phyloP scores from a whole-genome alignment of 176 grass and related monocot species.

The Oropetium thomaeum region DNA sequence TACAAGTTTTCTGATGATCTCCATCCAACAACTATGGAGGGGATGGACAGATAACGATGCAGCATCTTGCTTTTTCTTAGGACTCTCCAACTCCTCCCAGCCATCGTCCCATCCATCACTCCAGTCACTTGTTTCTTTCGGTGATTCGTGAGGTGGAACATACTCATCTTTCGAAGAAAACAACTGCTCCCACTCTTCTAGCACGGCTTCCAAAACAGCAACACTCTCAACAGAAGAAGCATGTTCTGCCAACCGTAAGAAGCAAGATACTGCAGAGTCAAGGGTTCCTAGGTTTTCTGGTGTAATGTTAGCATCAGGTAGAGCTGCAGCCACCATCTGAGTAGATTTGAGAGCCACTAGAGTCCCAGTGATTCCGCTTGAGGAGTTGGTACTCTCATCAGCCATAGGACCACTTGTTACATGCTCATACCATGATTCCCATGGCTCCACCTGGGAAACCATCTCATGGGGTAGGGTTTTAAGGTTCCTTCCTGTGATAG shows the following conservation, averaged over 20 bases:
- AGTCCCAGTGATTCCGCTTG: constrained; percentile 66
- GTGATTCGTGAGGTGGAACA: constrained; percentile 49
- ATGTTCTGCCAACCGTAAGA: constrained; percentile 69
- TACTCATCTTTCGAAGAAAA: constrained; percentile 54
- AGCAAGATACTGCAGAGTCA: constrained; percentile 81
- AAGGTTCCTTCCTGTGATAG: constrained; percentile 74
- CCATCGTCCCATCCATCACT: constrained; percentile 85
- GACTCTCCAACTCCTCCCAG: constrained; percentile 77
- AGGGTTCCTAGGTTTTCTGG: constrained; percentile 61
- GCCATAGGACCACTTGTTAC: constrained; percentile 30
- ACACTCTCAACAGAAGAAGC: constrained; percentile 53
- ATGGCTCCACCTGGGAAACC: constrained; percentile 75
- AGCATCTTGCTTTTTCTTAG: constrained; percentile 45
- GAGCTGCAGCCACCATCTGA: constrained; percentile 56
- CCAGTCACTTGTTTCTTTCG: constrained; percentile 83
- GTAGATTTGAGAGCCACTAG: constrained; percentile 85
- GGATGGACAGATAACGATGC: constrained; percentile 42
- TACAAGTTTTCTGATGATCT: constrained; percentile 59
- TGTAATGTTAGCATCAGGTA: constrained; percentile 60
- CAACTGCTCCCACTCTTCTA: constrained; percentile 96
- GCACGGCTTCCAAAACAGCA: constrained; percentile 64
- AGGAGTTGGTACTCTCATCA: constrained; percentile 42
- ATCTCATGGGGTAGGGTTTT: constrained; percentile 74
- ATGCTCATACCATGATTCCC: constrained; percentile 89
- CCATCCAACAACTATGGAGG: constrained; percentile 93